Base-by-base conservation (phyloP, 768 basidiomycete species). In the Fistulinella prunicolor region DNA sequence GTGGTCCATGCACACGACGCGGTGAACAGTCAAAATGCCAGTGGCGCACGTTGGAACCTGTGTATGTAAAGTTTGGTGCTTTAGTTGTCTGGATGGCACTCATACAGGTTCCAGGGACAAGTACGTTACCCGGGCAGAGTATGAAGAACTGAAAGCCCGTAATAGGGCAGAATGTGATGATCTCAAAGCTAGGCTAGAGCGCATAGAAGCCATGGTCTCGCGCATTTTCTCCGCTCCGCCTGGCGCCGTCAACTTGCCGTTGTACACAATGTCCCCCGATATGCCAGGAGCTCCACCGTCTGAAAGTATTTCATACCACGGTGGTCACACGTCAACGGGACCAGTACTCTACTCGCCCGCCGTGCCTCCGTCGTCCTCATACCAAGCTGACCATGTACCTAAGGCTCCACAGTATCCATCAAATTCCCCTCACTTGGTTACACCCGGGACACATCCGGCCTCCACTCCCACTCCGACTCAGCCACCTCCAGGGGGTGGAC, bases 31-130 rank as follows among this genome's bases (percentile, higher is more conserved):
- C 73, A 42, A 86, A 83, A 64, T 92, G 89, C 62, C 83, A 86
- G 59, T 93, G 89, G 89, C 81, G 85, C 63, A 79, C 85, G 49
- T 75, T 90, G 43, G 89, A 91, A 67, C 85, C 88, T 34, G 78
- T 84, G 85, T 91, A 72, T 70, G 86, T 73, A 9, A 8, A 41
- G 37, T 39, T 42, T 44, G 34, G 39, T 44, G 28, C 30, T 17
- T 36, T 44, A 21, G 28, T 17, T 36, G 30, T 34, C 23, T 9
- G 36, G 39, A 17, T 50, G 37, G 47, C 39, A 51, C 49, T 57
- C 37, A 65, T 35, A 10, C 39, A 43, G 37, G 23, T 42, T 54
- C 30, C 58, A 86, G 85, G 52, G 89, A 90, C 66, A 90, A 89
- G 68, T 89, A 88, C 64, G 86, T 89, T 48, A 83, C 82, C 30